Percentiles rank a stretch among this genome's conserved stretches.
Conservation (phyloP, 345 rosid genomes). For the Eucalyptus pauciflora region DNA sequence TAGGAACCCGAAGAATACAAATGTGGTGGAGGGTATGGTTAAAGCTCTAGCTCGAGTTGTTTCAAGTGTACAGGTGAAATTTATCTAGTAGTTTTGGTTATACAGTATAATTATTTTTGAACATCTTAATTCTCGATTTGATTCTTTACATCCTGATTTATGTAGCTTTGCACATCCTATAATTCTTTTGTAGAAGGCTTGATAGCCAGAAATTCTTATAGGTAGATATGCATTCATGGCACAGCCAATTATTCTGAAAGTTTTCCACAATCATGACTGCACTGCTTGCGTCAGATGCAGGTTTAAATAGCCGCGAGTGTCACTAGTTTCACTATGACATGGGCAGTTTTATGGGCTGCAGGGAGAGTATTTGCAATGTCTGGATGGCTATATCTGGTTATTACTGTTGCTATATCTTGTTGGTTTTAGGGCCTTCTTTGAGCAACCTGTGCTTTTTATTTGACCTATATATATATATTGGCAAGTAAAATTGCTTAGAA, state of each 20-base stretch:
- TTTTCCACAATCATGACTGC: background rate
- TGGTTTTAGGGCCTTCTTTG: background rate
- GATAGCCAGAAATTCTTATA: background rate
- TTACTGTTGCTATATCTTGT: background rate
- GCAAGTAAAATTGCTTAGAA: background rate
- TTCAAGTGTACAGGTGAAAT: constrained; percentile 80
- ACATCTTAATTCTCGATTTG: background rate
- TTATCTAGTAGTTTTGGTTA: background rate
- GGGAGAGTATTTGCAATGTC: background rate
- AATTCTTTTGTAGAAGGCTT: background rate
- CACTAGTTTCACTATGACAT: background rate
- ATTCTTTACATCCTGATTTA: background rate
- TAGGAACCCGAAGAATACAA: constrained; percentile 93
- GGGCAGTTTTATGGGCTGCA: background rate
- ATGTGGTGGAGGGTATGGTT: constrained; percentile 96
- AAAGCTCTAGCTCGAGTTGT: constrained; percentile 97
- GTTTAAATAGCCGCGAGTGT: background rate
- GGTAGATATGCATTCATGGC: background rate
- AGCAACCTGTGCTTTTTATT: background rate
- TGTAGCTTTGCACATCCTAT: background rate
- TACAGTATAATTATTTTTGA: background rate
- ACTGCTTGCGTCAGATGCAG: background rate
- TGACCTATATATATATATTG: background rate
- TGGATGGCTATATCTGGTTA: background rate
- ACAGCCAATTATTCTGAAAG: background rate